phyloP scores from a whole-genome alignment of 2,329 filamentous ascomycete species.

The Epichloe hybrida region DNA sequence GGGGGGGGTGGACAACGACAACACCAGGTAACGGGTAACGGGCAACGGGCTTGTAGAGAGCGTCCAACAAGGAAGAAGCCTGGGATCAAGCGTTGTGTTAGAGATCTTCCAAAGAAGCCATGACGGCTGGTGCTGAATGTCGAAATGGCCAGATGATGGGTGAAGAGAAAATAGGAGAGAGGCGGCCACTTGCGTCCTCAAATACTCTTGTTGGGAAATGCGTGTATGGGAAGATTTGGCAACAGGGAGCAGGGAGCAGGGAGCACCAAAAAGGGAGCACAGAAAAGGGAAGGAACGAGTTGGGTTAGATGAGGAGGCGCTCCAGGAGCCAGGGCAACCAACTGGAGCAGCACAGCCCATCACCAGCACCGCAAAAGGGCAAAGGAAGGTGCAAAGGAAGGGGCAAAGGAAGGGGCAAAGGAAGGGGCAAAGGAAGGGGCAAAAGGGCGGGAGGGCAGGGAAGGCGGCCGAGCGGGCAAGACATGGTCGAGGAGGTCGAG shows the following conservation, averaged over 20 bases:
- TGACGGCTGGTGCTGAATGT: slow-evolving; percentile 2
- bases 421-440: no score
- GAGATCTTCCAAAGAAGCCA: slow-evolving; percentile 6
- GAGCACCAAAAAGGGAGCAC: background rate
- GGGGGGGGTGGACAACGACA: background rate
- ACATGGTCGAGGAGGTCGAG: background rate
- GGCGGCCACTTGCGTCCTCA: slow-evolving; percentile 5
- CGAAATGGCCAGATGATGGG: slow-evolving; percentile 7
- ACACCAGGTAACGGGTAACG: background rate
- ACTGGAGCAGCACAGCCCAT: no score
- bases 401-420: no score
- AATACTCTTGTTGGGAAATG: slow-evolving; percentile 3
- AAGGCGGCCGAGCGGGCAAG: background rate
- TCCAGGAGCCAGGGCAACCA: no score
- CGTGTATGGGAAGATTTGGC: background rate
- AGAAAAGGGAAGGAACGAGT: background rate
- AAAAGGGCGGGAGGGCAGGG: background rate
- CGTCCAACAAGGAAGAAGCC: slow-evolving; percentile 7
- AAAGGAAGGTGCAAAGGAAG: no score
- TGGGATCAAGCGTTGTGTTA: slow-evolving; percentile 5
- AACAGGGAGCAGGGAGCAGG: background rate
- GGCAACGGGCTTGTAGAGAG: slow-evolving; percentile 2
- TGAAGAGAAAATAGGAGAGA: slow-evolving; percentile 1
- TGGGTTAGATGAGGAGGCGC: background rate
- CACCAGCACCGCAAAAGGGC: no score